These are phyloP conservation scores for Neonectria neomacrospora DNA, from an alignment of 2,329 filamentous ascomycete genomes.

Conservation along the genomic window DNA sequence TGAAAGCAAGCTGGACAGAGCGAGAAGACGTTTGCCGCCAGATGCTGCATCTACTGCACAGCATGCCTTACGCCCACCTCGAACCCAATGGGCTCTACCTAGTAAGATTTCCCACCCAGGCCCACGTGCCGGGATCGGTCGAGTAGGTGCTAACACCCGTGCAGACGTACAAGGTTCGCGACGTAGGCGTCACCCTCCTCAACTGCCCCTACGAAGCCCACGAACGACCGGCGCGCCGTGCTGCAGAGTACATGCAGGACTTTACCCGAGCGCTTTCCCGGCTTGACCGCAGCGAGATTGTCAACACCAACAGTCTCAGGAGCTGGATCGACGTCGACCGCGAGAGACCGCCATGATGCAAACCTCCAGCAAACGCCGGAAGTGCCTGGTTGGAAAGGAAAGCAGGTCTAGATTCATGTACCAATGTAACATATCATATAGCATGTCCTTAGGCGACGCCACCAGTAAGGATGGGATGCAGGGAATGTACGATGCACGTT, in stretches of 20 bases:
- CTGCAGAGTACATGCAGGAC: slow-evolving; percentile 45
- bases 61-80: slow-evolving; percentile 45
- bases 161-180: slow-evolving; percentile 49
- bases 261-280: slow-evolving; percentile 44
- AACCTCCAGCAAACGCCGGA: background rate
- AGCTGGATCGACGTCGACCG: slow-evolving; percentile 45
- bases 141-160: background rate
- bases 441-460: background rate
- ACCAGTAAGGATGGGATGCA: background rate
- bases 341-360: background rate
- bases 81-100: slow-evolving; percentile 51
- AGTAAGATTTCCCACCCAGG: slow-evolving; percentile 28
- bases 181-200: slow-evolving; percentile 49
- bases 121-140: background rate
- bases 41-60: slow-evolving; percentile 49
- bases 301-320: slow-evolving; percentile 46
- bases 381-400: too few species aligned
- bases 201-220: slow-evolving; percentile 48
- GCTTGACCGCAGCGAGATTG: slow-evolving; percentile 47
- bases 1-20: slow-evolving; percentile 45
- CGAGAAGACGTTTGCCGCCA: slow-evolving; percentile 52
- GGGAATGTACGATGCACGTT: background rate
- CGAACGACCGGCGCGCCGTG: slow-evolving; percentile 39
- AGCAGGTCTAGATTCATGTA: background rate
- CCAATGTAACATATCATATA: background rate